Evolutionary conservation across 495 filamentous ascomycete genomes (phyloP).

Genomic region (Letharia columbiana): DNA sequence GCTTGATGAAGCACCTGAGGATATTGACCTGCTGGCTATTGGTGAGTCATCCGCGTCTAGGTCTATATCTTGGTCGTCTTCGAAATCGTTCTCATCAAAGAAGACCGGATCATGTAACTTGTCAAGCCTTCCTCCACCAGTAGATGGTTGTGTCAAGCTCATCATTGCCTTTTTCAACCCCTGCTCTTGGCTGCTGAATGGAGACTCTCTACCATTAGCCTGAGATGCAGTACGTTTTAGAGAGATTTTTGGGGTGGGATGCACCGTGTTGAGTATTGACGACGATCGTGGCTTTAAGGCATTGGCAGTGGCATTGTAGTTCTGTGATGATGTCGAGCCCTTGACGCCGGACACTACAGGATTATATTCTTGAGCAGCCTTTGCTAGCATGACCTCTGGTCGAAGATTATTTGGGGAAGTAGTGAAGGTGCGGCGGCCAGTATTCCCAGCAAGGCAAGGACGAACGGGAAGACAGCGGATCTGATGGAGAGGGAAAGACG

Average conservation of each 20-base stretch:
- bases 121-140: constrained; percentile 17
- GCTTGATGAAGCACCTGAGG: neutral
- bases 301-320: constrained; percentile 14
- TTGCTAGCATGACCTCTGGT: constrained; percentile 22
- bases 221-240: constrained; percentile 26
- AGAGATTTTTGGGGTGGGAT: constrained; percentile 15
- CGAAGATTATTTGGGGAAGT: constrained; percentile 11
- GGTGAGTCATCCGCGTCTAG: constrained; percentile 26
- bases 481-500: neutral
- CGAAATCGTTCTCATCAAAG: constrained; percentile 50
- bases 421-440: constrained; percentile 14
- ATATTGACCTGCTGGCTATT: constrained; percentile 3
- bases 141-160: constrained; percentile 13
- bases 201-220: constrained; percentile 11
- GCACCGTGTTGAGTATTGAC: constrained; percentile 15
- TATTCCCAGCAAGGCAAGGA: constrained; percentile 9
- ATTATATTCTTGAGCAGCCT: constrained; percentile 22
- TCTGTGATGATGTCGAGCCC: constrained; percentile 14
- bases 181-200: constrained; percentile 11
- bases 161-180: constrained; percentile 1
- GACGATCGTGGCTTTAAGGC: constrained; percentile 19
- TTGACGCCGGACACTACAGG: constrained; percentile 5
- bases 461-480: constrained; percentile 24
- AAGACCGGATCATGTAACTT: constrained; percentile 33
- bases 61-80: constrained; percentile 43